These are phyloP conservation scores for Rhizophora apiculata DNA, from an alignment of 345 rosid genomes.

Conservation along the genomic window DNA sequence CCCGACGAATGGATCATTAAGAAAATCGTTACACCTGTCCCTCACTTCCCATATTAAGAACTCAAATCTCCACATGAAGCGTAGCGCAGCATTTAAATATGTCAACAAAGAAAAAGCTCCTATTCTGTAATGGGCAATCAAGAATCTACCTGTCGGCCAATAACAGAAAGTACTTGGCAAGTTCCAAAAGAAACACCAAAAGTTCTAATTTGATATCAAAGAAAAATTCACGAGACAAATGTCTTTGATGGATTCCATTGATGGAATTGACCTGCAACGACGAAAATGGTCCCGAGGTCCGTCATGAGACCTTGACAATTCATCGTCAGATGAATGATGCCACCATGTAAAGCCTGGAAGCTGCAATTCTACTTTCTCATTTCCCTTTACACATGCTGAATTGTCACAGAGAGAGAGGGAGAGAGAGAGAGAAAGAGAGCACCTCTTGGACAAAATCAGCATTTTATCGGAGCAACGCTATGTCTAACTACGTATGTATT, in stretches of 20 bases:
- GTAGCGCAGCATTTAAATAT: too few relatives aligned
- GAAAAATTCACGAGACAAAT: not conserved
- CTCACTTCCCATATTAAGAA: too few relatives aligned
- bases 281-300: conserved; percentile 10
- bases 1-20: too few relatives aligned
- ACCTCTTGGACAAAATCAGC: conserved; percentile 13
- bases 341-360: conserved; percentile 11
- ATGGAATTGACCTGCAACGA: not conserved
- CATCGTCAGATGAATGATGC: conserved; percentile 14
- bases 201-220: not conserved
- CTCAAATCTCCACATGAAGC: too few relatives aligned
- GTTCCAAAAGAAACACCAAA: too few relatives aligned
- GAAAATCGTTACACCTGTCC: too few relatives aligned
- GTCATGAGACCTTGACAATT: conserved; percentile 20
- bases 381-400: conserved; percentile 4
- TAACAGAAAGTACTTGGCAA: too few relatives aligned
- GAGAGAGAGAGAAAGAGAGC: not conserved
- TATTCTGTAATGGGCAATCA: too few relatives aligned
- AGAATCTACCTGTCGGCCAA: too few relatives aligned
- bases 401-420: not conserved
- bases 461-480: not conserved
- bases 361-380: not conserved
- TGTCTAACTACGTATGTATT: not conserved
- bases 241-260: not conserved
- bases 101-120: too few relatives aligned